Evolutionary conservation across 768 basidiomycete genomes (phyloP).

Genomic region (Phaeolepiota aurea): DNA sequence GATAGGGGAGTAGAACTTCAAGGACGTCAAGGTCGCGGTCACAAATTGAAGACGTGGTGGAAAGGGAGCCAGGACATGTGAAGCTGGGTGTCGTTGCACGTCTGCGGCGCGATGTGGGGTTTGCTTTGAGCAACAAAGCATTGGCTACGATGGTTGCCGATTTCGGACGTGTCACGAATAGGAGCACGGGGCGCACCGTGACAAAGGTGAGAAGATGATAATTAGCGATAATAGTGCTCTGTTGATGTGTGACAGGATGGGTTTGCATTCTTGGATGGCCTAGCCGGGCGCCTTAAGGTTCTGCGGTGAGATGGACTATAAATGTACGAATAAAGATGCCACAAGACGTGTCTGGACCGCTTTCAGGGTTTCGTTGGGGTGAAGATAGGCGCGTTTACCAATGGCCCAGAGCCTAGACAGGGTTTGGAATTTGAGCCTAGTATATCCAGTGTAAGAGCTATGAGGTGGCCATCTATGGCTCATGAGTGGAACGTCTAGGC

Average conservation of each 20-base stretch:
- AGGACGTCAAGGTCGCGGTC: slow-evolving; percentile 30
- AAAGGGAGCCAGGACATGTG: slow-evolving; percentile 37
- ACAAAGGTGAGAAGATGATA: slow-evolving; percentile 42
- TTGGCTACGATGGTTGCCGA: slow-evolving; percentile 62
- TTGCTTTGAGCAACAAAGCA: slow-evolving; percentile 41
- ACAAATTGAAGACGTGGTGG: slow-evolving; percentile 26
- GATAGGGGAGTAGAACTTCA: slow-evolving; percentile 8
- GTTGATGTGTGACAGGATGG: slow-evolving; percentile 38
- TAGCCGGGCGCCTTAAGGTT: slow-evolving; percentile 43
- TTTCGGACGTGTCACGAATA: slow-evolving; percentile 62
- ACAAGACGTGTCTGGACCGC: too few relatives aligned
- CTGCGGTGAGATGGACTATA: slow-evolving; percentile 30
- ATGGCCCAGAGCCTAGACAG: too few relatives aligned
- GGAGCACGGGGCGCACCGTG: slow-evolving; percentile 59
- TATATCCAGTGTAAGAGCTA: too few relatives aligned
- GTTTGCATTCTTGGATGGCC: slow-evolving; percentile 56
- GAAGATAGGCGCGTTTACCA: too few relatives aligned
- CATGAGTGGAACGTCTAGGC: too few relatives aligned
- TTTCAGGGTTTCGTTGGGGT: too few relatives aligned
- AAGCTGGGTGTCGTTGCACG: slow-evolving; percentile 55
- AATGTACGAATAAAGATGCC: too few relatives aligned
- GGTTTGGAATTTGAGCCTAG: too few relatives aligned
- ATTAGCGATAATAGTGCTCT: neutral
- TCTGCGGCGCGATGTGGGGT: slow-evolving; percentile 44
- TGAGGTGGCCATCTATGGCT: too few relatives aligned